These are phyloP conservation scores for Lasiodiplodia sp. DNA, from an alignment of 2,329 filamentous ascomycete species.

Conservation along the genomic window DNA sequence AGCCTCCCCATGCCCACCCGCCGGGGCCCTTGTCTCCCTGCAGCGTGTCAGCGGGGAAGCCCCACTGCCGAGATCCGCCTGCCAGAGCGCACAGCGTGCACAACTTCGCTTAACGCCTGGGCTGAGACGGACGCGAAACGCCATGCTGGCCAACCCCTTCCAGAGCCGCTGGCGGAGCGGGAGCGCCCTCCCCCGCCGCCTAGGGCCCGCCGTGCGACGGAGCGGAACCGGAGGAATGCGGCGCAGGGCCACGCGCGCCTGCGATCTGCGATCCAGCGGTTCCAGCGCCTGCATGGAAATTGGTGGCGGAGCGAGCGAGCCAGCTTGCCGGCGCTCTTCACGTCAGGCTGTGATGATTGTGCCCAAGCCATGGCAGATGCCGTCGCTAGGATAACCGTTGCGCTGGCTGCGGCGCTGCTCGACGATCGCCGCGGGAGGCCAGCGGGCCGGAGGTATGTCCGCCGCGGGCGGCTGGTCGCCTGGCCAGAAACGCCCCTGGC, in stretches of 20 bases:
- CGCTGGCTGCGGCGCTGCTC: background rate
- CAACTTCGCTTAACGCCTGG: conserved; percentile 24
- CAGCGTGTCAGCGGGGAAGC: conserved; percentile 24
- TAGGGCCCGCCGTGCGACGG: background rate
- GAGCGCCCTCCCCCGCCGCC: background rate
- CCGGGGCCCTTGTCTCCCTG: conserved; percentile 6
- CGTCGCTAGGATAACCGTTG: conserved; percentile 13
- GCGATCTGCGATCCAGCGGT: conserved; percentile 5
- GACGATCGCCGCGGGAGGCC: conserved; percentile 13
- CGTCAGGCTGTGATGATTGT: conserved; percentile 7
- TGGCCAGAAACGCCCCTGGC: background rate
- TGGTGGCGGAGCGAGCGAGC: conserved; percentile 15
- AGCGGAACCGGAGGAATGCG: background rate
- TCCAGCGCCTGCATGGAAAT: conserved; percentile 1
- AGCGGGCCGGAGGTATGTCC: conserved; percentile 8
- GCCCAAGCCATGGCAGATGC: background rate
- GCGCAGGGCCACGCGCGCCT: conserved; percentile 3
- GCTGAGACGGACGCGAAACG: conserved; percentile 27
- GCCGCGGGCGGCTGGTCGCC: background rate
- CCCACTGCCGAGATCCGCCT: conserved; percentile 30
- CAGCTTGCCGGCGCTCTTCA: conserved; percentile 9
- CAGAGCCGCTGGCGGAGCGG: background rate
- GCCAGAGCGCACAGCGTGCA: conserved; percentile 22
- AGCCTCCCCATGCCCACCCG: background rate
- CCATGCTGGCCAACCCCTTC: background rate